phyloP scores from a whole-genome alignment of 192 early-diverging fungal genomes.

The Podila verticillata region DNA sequence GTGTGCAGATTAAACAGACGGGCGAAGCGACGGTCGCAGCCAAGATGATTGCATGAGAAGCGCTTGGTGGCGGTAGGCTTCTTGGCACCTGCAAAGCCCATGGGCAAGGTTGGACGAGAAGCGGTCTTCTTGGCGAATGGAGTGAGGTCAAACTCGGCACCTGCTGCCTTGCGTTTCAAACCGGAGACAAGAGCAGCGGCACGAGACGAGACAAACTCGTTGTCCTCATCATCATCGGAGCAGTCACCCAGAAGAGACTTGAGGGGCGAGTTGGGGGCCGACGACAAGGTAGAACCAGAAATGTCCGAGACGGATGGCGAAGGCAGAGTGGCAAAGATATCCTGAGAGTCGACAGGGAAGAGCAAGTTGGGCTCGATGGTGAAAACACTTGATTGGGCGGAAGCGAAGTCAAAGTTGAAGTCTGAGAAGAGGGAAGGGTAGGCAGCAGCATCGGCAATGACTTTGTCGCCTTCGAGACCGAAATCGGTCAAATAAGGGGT shows the following conservation, averaged over 20 bases:
- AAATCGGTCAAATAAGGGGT: constrained; percentile 19
- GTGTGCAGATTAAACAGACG: constrained; percentile 75
- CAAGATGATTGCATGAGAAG: constrained; percentile 59
- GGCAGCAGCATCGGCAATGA: neutral
- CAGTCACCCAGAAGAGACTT: constrained; percentile 4
- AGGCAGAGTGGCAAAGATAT: constrained; percentile 2
- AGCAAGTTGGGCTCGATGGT: constrained; percentile 38
- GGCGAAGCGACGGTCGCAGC: constrained; percentile 68
- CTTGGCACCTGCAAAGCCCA: neutral
- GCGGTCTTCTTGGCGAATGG: constrained; percentile 12
- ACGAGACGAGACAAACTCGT: constrained; percentile 35
- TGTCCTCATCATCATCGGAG: constrained; percentile 28
- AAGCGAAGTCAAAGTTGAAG: constrained; percentile 24
- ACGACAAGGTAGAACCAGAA: constrained; percentile 8
- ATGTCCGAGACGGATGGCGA: neutral
- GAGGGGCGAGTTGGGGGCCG: constrained; percentile 15
- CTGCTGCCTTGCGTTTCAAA: constrained; percentile 38
- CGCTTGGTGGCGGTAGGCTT: constrained; percentile 49
- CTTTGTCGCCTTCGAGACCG: constrained; percentile 13
- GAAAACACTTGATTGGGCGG: constrained; percentile 1
- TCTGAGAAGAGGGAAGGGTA: constrained; percentile 27
- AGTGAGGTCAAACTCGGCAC: neutral
- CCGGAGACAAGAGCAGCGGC: constrained; percentile 43
- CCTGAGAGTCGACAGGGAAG: constrained; percentile 6
- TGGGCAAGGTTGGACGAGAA: neutral